Conservation (phyloP, 768 basidiomycete genomes). For the Tylopilus plumbeoviolaceoides region DNA sequence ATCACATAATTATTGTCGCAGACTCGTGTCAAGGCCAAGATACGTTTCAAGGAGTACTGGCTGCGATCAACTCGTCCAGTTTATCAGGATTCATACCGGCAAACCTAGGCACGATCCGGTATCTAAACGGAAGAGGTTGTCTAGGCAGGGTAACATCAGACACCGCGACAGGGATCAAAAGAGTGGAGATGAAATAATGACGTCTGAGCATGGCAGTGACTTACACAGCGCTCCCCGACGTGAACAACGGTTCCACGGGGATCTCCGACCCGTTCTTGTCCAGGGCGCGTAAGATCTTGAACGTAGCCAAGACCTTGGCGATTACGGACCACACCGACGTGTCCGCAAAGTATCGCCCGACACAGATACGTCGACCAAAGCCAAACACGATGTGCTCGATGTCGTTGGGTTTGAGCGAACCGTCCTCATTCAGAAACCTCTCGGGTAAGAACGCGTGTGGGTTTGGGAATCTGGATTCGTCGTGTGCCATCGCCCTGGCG, state of each 20-base stretch:
- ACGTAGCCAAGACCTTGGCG: conserved; percentile 9
- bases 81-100: background rate
- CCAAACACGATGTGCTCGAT: conserved; percentile 14
- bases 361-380: too few species aligned
- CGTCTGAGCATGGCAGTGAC: too few species aligned
- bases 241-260: conserved; percentile 1
- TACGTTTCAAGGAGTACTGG: background rate
- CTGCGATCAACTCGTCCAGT: conserved; percentile 2
- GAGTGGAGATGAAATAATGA: too few species aligned
- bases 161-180: too few species aligned
- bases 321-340: conserved; percentile 10
- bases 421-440: conserved; percentile 31
- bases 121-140: too few species aligned
- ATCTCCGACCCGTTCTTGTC: conserved; percentile 12
- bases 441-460: conserved; percentile 36
- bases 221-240: background rate
- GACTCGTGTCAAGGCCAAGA: too few species aligned
- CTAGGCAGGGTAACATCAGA: too few species aligned
- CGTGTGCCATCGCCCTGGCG: conserved; percentile 15
- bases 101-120: conserved; percentile 3
- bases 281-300: conserved; percentile 3
- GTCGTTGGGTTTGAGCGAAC: conserved; percentile 7
- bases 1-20: too few species aligned
- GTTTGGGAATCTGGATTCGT: conserved; percentile 30
- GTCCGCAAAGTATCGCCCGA: conserved; percentile 20